These are phyloP conservation scores for Helenozyma rhizophorensis DNA, from an alignment of 805 yeast genomes.

Conservation along the genomic window DNA sequence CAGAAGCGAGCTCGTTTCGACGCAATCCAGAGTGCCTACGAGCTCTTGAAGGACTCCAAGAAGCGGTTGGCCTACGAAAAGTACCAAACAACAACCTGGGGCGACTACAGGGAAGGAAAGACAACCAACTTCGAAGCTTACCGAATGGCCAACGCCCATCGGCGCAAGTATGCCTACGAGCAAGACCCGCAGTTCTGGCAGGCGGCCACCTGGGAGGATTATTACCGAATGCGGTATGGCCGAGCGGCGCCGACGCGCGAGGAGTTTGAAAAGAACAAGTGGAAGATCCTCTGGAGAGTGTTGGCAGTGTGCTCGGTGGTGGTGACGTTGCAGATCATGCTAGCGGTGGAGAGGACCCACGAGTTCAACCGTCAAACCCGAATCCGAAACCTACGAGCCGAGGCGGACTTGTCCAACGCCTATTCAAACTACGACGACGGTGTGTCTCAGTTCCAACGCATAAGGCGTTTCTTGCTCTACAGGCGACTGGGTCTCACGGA, in stretches of 20 bases:
- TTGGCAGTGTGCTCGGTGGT: conserved; percentile 34
- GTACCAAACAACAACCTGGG: conserved; percentile 26
- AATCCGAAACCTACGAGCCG: conserved; percentile 23
- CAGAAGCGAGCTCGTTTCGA: conserved; percentile 31
- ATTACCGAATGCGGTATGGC: conserved; percentile 40
- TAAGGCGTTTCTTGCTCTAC: conserved; percentile 30
- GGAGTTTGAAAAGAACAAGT: conserved; percentile 39
- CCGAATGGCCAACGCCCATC: conserved; percentile 35
- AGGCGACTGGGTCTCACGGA: conserved; percentile 25
- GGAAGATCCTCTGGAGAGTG: conserved; percentile 38
- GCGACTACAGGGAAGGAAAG: conserved; percentile 18
- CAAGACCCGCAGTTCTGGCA: conserved; percentile 49
- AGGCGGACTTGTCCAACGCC: conserved; percentile 26
- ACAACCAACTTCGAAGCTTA: conserved; percentile 29
- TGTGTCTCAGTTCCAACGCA: conserved; percentile 23
- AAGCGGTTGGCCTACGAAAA: conserved; percentile 31
- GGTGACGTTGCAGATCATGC: conserved; percentile 38
- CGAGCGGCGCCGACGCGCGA: conserved; percentile 37
- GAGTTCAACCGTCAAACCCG: conserved; percentile 21
- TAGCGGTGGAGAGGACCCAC: conserved; percentile 34
- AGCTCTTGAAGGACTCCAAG: conserved; percentile 51
- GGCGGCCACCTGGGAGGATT: conserved; percentile 65
- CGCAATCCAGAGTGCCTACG: conserved; percentile 33
- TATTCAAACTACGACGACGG: conserved; percentile 27
- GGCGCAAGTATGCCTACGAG: conserved; percentile 26